These are phyloP conservation scores for Grosmannia clavigera DNA, from an alignment of 2,329 filamentous ascomycete genomes.

Conservation along the genomic window DNA sequence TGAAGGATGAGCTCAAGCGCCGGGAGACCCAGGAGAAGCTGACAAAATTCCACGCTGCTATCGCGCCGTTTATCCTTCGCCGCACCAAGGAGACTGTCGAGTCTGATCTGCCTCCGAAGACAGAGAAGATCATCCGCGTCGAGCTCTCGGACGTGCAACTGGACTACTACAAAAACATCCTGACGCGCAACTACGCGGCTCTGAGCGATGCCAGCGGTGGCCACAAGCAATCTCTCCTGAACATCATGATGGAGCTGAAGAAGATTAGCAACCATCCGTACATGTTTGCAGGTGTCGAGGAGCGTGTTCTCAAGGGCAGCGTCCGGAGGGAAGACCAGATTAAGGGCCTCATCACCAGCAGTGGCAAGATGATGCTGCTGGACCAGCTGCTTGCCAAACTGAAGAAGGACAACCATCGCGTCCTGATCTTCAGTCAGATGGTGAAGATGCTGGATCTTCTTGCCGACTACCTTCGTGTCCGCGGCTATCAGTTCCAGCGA, in stretches of 20 bases:
- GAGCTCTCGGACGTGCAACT: slow-evolving; percentile 92
- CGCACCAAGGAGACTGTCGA: slow-evolving; percentile 97
- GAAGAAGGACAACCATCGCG: slow-evolving; percentile 85
- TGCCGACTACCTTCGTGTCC: slow-evolving; percentile 81
- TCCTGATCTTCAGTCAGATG: slow-evolving; percentile 99
- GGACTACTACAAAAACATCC: slow-evolving; percentile 97
- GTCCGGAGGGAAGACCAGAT: slow-evolving; percentile 78
- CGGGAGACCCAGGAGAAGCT: slow-evolving; percentile 79
- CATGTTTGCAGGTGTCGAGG: slow-evolving; percentile 91
- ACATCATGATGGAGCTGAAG: slow-evolving; percentile 99
- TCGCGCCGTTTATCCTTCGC: slow-evolving; percentile 88
- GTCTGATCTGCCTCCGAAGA: slow-evolving; percentile 90
- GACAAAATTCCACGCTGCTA: slow-evolving; percentile 69
- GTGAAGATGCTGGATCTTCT: slow-evolving; percentile 97
- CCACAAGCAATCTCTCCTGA: slow-evolving; percentile 87
- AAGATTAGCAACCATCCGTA: slow-evolving; percentile 98
- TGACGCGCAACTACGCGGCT: slow-evolving; percentile 91
- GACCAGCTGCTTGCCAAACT: slow-evolving; percentile 91
- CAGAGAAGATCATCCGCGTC: slow-evolving; percentile 96
- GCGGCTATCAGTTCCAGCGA: slow-evolving; percentile 90
- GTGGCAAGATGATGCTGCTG: slow-evolving; percentile 98
- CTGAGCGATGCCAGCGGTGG: slow-evolving; percentile 82
- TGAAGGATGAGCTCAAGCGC: slow-evolving; percentile 29
- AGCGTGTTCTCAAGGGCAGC: slow-evolving; percentile 72
- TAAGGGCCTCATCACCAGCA: slow-evolving; percentile 87